Conservation (phyloP, 257 asterid genomes). For the Solanum megistacrolobum region DNA sequence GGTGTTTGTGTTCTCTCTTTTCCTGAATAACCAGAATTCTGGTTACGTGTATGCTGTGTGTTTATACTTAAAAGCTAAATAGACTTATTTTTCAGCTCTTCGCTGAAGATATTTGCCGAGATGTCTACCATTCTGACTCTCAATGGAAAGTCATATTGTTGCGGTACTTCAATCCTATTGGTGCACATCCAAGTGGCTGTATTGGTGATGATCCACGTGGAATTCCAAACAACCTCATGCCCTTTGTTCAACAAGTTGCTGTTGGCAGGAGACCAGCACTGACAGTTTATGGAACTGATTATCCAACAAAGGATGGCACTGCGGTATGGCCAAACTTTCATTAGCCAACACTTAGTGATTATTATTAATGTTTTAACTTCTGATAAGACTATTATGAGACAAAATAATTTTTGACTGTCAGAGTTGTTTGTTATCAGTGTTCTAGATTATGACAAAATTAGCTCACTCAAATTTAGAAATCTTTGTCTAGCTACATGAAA, state of each 20-base stretch:
- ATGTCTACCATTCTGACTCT: slow-evolving; percentile 56
- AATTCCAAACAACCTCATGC: slow-evolving; percentile 95
- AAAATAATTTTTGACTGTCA: neutral
- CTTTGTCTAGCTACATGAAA: neutral
- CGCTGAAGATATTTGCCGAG: slow-evolving; percentile 93
- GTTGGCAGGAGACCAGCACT: slow-evolving; percentile 87
- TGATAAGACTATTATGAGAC: neutral
- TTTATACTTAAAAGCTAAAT: slow-evolving; percentile 4
- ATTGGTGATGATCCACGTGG: slow-evolving; percentile 99
- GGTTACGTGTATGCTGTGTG: neutral
- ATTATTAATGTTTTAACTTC: neutral
- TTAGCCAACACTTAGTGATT: neutral
- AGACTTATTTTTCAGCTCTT: slow-evolving; percentile 49
- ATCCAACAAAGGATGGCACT: slow-evolving; percentile 3
- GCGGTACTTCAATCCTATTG: slow-evolving; percentile 97
- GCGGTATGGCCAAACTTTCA: neutral
- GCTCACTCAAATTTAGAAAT: neutral
- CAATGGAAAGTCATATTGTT: slow-evolving; percentile 85
- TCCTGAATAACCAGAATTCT: neutral
- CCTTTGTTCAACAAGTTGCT: slow-evolving; percentile 96
- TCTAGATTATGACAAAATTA: neutral
- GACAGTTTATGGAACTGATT: slow-evolving; percentile 65
- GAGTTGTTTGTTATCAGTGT: neutral
- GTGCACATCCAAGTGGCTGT: slow-evolving; percentile 88
- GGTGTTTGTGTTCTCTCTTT: neutral